Evolutionary conservation across 106 monocot species (phyloP), one percentile per base, ranked within the genome.

Genomic region (Apostasia shenzhenica): DNA sequence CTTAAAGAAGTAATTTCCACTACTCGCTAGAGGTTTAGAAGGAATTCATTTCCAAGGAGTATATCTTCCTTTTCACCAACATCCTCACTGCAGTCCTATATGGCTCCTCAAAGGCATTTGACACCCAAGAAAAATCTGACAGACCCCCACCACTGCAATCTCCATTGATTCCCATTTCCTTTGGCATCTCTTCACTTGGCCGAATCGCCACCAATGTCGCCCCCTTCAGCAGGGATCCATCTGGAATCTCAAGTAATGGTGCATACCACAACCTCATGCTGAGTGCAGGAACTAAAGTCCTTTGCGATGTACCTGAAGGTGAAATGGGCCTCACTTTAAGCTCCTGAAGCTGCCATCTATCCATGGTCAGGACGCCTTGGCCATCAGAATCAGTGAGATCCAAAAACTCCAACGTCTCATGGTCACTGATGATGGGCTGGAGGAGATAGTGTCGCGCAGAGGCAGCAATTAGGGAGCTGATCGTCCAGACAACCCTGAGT

Each of bases 11-110:
- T 26, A 26, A 59, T 59, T 59, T 40, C 41, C 9, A 2, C 59
- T 8, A 39, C 14, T 59, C 59, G 41, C 9, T 41, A 11, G 6
- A 55, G 12, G 3, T 8, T 93, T 84, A 95, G 70, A 95, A 95
- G 13, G 92, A 88, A 81, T 95, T 95, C 95, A 95, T 95, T 78
- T 95, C 92, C 49, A 95, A 80, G 42, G 78, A 76, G 66, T 92
- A 86, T 14, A 72, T 80, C 63, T 80, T 80, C 72, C 86, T 72
- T 73, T 82, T 89, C 67, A 89, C 61, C 13, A 95, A 82, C 78
- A 86, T 67, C 68, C 61, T 82, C 0, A 58, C 91, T 2, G 95
- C 95, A 5, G 81, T 76, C 62, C 77, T 63, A 63, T 86, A 92
- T 0, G 91, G 91, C 69, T 92, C 95, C 63, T 95, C 89, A 68